Conservation (phyloP, 2,329 filamentous ascomycete species). For the Apiospora arundinis region DNA sequence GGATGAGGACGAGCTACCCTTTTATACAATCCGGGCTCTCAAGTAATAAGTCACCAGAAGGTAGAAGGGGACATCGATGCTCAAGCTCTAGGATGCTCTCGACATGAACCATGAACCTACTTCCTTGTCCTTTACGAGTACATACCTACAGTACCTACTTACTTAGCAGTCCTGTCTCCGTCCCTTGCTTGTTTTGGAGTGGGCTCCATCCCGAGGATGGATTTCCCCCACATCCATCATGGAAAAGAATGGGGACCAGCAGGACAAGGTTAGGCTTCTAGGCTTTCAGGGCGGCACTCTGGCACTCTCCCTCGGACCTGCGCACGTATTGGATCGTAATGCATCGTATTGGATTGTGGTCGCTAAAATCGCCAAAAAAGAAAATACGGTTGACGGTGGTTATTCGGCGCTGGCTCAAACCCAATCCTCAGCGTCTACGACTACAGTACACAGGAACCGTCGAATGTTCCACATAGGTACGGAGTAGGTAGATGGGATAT, state of each 20-base stretch:
- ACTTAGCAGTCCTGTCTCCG: slow-evolving; percentile 5
- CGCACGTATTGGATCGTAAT: slow-evolving; percentile 12
- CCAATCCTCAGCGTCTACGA: neutral
- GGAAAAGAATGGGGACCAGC: neutral
- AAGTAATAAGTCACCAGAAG: neutral
- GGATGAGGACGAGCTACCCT: slow-evolving; percentile 7
- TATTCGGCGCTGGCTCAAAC: slow-evolving; percentile 5
- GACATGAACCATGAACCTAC: slow-evolving; percentile 1
- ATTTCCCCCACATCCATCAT: slow-evolving; percentile 4
- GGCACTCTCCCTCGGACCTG: slow-evolving; percentile 6
- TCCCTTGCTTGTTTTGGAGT: slow-evolving; percentile 11
- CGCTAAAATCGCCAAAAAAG: neutral
- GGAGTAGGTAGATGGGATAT: neutral
- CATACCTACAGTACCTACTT: neutral
- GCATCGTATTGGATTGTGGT: neutral
- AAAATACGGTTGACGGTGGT: neutral
- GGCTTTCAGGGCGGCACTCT: neutral
- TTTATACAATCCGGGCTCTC: neutral
- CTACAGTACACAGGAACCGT: neutral
- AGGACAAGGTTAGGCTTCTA: slow-evolving; percentile 17
- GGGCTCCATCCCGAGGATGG: slow-evolving; percentile 8
- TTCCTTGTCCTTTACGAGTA: neutral
- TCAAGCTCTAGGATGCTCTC: neutral
- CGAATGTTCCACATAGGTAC: neutral
- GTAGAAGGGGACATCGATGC: neutral